phyloP scores from a whole-genome alignment of 371 early-diverging fungal species.

The Nematocida sp. region DNA sequence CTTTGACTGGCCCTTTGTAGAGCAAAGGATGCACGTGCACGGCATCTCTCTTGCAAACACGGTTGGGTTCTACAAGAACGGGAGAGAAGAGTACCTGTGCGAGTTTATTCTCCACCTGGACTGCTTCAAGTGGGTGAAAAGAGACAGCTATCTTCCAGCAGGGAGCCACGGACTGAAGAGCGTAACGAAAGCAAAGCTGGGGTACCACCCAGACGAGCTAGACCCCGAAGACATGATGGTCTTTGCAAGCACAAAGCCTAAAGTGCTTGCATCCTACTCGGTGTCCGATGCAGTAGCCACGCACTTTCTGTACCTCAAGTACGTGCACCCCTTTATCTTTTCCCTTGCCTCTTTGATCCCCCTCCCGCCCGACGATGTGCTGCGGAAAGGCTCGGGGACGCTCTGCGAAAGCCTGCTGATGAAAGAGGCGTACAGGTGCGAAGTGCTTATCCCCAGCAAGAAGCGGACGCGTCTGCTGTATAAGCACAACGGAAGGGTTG shows the following conservation, averaged over 20 bases:
- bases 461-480: constrained; percentile 74
- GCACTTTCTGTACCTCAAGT: constrained; percentile 96
- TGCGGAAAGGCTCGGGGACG: constrained; percentile 91
- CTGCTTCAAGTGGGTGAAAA: constrained; percentile 94
- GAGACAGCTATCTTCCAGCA: constrained; percentile 93
- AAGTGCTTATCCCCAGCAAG: constrained; percentile 81
- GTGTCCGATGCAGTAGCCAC: constrained; percentile 99
- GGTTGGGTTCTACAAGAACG: constrained; percentile 73
- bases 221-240: constrained; percentile 95
- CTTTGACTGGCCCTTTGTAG: constrained; percentile 98
- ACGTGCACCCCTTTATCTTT: constrained; percentile 96
- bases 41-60: constrained; percentile 66
- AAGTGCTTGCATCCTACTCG: constrained; percentile 90
- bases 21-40: constrained; percentile 67
- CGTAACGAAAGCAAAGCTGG: constrained; percentile 87
- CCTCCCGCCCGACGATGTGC: constrained; percentile 83
- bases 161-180: constrained; percentile 90
- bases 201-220: constrained; percentile 93
- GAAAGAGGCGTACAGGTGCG: constrained; percentile 74
- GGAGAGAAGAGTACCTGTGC: constrained; percentile 65
- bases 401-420: constrained; percentile 92
- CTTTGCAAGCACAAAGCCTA: constrained; percentile 83
- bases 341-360: constrained; percentile 97
- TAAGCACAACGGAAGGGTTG: constrained; percentile 77
- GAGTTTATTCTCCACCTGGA: constrained; percentile 87